These are phyloP conservation scores for Cynanchum wilfordii DNA, from an alignment of 257 asterid genomes.

Conservation along the genomic window DNA sequence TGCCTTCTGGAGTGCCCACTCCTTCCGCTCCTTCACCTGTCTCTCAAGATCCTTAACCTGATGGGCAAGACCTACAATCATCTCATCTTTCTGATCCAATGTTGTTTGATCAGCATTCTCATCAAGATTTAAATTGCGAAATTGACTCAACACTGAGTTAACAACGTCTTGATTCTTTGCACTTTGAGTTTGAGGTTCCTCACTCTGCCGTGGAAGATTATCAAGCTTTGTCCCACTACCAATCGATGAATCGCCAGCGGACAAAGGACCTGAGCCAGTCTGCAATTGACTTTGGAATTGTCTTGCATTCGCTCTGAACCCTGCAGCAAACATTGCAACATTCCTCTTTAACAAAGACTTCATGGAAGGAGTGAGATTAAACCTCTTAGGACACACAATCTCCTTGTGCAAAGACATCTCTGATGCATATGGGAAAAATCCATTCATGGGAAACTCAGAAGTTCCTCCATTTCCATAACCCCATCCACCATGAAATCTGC, in stretches of 20 bases:
- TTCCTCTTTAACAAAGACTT: slow-evolving; percentile 74
- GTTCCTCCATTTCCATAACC: slow-evolving; percentile 72
- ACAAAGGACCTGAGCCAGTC: slow-evolving; percentile 47
- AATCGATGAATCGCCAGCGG: slow-evolving; percentile 39
- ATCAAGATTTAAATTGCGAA: slow-evolving; percentile 74
- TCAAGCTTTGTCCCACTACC: slow-evolving; percentile 27
- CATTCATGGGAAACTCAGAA: slow-evolving; percentile 56
- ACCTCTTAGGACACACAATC: slow-evolving; percentile 86
- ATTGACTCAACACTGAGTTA: slow-evolving; percentile 74
- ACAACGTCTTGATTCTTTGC: slow-evolving; percentile 66
- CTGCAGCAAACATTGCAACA: slow-evolving; percentile 92
- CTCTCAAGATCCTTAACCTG: slow-evolving; percentile 84
- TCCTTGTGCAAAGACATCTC: slow-evolving; percentile 69
- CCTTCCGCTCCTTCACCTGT: slow-evolving; percentile 81
- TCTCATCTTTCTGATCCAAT: slow-evolving; percentile 74
- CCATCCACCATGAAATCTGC: slow-evolving; percentile 89
- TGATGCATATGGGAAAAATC: slow-evolving; percentile 47
- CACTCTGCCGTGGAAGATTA: slow-evolving; percentile 30
- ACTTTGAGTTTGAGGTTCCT: slow-evolving; percentile 46
- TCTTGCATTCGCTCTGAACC: slow-evolving; percentile 68
- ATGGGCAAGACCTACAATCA: slow-evolving; percentile 62
- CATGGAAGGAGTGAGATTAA: slow-evolving; percentile 86
- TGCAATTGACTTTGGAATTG: slow-evolving; percentile 52
- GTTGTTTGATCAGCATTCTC: slow-evolving; percentile 54
- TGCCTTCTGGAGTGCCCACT: slow-evolving; percentile 96